These are phyloP conservation scores for Taphrina wiesneri DNA, from an alignment of 1,139 yeast species.

Conservation along the genomic window DNA sequence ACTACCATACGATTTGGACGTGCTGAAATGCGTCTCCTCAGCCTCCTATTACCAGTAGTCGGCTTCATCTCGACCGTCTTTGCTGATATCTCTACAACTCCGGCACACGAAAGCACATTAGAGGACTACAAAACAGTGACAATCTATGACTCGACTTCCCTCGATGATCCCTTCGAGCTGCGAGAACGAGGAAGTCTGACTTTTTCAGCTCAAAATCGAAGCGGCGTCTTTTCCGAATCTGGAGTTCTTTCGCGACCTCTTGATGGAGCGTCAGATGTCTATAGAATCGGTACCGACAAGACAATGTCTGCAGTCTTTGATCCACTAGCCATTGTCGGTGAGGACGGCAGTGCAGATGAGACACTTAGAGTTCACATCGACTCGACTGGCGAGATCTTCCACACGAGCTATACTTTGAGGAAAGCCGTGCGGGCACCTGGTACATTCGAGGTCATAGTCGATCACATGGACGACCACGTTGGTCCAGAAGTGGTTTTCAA, in stretches of 20 bases:
- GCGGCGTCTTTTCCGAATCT: constrained; percentile 7
- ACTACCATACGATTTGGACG: too few relatives aligned
- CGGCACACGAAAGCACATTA: background rate
- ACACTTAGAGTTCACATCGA: constrained; percentile 4
- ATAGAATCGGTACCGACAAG: constrained; percentile 17
- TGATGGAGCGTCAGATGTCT: constrained; percentile 1
- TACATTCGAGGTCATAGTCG: background rate
- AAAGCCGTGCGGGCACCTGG: background rate
- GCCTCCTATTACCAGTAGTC: background rate
- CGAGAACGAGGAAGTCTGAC: constrained; percentile 11
- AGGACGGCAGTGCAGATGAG: background rate
- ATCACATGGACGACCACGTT: background rate
- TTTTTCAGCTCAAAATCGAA: constrained; percentile 2
- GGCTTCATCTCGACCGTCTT: background rate
- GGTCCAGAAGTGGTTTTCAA: constrained; percentile 1
- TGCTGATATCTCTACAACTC: background rate
- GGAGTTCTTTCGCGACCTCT: constrained; percentile 31
- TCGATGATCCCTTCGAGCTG: background rate
- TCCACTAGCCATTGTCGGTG: background rate
- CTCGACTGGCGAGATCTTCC: constrained; percentile 10
- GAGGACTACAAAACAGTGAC: constrained; percentile 12
- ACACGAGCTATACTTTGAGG: background rate
- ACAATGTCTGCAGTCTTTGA: background rate
- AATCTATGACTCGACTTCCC: background rate
- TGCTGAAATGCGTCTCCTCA: background rate